Base-by-base conservation (phyloP, 306 rosid species). In the Elaeagnus macrophylla region DNA sequence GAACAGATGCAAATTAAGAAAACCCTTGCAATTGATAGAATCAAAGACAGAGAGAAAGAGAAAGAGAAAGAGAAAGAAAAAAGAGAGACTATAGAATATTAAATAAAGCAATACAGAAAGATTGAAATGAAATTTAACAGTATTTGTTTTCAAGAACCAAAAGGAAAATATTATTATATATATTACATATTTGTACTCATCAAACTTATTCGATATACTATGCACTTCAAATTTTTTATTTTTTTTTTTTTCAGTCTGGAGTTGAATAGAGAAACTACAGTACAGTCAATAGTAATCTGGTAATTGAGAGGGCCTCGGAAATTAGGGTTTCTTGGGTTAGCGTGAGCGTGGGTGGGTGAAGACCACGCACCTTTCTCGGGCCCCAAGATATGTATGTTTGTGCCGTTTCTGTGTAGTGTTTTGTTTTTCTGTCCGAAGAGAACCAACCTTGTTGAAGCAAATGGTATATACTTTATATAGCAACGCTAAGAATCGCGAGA, bases 251-350 rank as follows among this genome's bases (percentile, higher is more conserved):
- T 1, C 42, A 0, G 16, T 2, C 48, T 25, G 7, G 5, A 12
- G 8, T 8, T 36, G 6, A 54, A 17, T 14, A 38, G 8, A 3
- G 4, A 54, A 16, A 37, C n/a, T 35, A 8, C 13, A 7, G 12
- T 39, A 3, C 9, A 39, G 49, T 45, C 12, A 12, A 17, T 45
- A 13, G n/a, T 9, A 11, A 45, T 45, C 7, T 12, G n/a, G 10
- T 45, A 14, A 2, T 12, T 14, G 59, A 59, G 68, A 20, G 77
- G 69, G 48, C 39, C 79, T 75, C 19, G 79, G 81, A 79, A 80
- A 82, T 77, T 85, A 89, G 95, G 97, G 97, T 69, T 77, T 83
- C 62, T 82, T 76, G 77, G 94, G 87, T 82, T 77, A 54, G 71
- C 69, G 89, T 83, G 95, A 85, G 79, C 71, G 74, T 78, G 80